Conservation (phyloP, 805 yeast genomes). For the Kuraishia molischiana region DNA sequence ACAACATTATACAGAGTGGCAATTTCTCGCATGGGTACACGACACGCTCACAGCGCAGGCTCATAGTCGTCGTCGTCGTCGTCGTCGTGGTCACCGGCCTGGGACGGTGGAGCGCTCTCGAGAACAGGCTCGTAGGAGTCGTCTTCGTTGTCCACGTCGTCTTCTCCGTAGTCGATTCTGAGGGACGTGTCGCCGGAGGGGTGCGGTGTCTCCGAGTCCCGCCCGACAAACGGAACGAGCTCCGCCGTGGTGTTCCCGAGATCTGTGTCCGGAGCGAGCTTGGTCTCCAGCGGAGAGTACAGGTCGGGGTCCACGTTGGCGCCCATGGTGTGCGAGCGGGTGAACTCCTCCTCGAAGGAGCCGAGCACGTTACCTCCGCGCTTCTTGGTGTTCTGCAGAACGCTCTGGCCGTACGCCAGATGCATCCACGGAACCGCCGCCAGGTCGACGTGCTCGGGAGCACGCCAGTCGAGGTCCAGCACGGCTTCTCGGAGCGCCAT, state of each 20-base stretch:
- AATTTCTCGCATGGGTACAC: too few relatives aligned
- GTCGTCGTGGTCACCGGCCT: background rate
- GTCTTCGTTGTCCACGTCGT: background rate
- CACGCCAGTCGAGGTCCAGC: slow-evolving; percentile 1
- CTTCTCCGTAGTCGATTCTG: too few relatives aligned
- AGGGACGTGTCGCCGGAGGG: too few relatives aligned
- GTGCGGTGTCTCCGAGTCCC: too few relatives aligned
- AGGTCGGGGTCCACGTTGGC: background rate
- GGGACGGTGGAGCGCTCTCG: background rate
- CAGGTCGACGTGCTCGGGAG: background rate
- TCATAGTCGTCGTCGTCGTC: background rate
- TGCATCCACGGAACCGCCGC: slow-evolving; percentile 1
- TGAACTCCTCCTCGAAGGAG: background rate
- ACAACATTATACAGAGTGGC: too few relatives aligned
- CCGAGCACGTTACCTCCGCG: background rate
- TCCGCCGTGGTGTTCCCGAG: too few relatives aligned
- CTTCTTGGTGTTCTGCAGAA: background rate
- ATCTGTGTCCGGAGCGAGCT: background rate
- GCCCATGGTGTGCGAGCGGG: background rate
- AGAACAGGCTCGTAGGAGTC: background rate
- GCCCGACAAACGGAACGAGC: background rate
- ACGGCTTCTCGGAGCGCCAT: background rate
- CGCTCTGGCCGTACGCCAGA: background rate
- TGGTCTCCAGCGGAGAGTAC: background rate
- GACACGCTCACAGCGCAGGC: background rate